phyloP scores from a whole-genome alignment of 768 basidiomycete species.

The Lactifluus echinatus region DNA sequence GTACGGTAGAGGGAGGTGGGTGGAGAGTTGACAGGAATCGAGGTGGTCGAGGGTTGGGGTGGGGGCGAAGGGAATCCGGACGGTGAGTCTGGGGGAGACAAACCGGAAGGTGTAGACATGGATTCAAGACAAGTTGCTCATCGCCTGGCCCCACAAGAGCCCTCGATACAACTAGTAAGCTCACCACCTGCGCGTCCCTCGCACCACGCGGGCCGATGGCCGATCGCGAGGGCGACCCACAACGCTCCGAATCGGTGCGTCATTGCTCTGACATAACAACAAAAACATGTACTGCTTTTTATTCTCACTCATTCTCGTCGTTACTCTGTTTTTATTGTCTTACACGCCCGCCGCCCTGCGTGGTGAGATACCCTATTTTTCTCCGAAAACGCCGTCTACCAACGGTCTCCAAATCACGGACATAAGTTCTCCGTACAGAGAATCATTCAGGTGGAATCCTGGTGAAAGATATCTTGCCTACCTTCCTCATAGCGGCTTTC shows the following conservation, averaged over 20 bases:
- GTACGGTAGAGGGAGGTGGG: not conserved
- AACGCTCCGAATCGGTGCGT: too few relatives aligned
- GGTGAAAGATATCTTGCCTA: slow-evolving; percentile 55
- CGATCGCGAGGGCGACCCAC: too few relatives aligned
- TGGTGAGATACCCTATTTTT: not conserved
- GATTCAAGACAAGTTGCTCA: not conserved
- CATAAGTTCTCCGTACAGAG: not conserved
- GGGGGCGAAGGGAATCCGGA: not conserved
- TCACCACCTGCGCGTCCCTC: too few relatives aligned
- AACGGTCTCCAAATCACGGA: not conserved
- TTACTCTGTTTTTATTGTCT: not conserved
- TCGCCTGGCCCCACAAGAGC: too few relatives aligned
- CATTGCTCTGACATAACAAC: too few relatives aligned
- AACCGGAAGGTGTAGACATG: not conserved
- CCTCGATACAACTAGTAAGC: too few relatives aligned
- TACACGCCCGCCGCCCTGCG: not conserved
- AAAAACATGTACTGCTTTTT: not conserved
- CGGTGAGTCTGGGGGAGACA: not conserved
- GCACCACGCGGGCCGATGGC: too few relatives aligned
- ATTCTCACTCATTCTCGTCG: not conserved
- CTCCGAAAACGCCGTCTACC: not conserved
- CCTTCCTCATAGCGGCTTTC: slow-evolving; percentile 76
- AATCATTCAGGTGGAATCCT: slow-evolving; percentile 2
- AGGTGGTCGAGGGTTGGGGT: too few relatives aligned
- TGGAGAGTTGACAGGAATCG: not conserved